phyloP scores from a whole-genome alignment of 23 red algal genomes.

The Agarophyton chilense region DNA sequence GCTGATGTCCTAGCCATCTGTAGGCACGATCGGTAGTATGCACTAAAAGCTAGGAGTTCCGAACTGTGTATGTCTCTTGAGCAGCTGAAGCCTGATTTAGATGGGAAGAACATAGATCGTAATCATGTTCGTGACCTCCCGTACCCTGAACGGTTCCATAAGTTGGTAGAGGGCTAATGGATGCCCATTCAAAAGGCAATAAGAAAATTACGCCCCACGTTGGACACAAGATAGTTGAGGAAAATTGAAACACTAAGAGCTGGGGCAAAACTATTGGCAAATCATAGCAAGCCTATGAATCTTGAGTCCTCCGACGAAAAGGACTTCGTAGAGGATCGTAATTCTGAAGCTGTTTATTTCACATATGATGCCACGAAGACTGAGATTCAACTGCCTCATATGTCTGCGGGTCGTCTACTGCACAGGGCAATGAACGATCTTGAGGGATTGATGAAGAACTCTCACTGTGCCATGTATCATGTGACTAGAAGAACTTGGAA shows the following conservation, averaged over 20 bases:
- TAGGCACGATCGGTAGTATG: not conserved
- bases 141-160: not conserved
- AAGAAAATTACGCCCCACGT: not conserved
- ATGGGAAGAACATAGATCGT: not conserved
- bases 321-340: not conserved
- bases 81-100: not conserved
- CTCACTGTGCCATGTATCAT: not conserved
- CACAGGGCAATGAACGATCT: not conserved
- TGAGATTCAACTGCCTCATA: not conserved
- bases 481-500: not conserved
- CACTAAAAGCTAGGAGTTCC: not conserved
- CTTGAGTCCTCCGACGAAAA: not conserved
- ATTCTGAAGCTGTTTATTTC: not conserved
- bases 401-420: not conserved
- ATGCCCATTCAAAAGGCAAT: not conserved
- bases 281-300: not conserved
- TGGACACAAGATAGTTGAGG: too few species aligned
- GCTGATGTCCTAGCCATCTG: not conserved
- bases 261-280: not conserved
- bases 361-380: not conserved
- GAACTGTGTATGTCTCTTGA: not conserved
- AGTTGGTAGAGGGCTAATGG: not conserved
- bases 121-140: not conserved
- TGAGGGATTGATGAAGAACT: not conserved
- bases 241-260: not conserved